phyloP scores from a whole-genome alignment of 169 alveolate species.

The Plasmodium coatneyi region DNA sequence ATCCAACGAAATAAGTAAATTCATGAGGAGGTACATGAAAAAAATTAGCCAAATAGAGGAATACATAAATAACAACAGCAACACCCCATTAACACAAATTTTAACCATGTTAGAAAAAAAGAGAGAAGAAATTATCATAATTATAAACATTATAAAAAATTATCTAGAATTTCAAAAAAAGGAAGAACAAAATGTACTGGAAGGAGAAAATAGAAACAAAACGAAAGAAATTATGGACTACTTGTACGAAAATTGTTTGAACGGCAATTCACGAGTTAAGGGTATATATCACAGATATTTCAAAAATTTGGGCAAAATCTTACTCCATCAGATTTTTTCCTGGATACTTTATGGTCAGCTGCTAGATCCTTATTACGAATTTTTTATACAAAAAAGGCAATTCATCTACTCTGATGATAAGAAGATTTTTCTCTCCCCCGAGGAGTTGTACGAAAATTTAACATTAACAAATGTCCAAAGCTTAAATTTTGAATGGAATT shows the following conservation, averaged over 20 bases:
- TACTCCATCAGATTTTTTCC: slow-evolving; percentile 72
- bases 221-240: slow-evolving; percentile 75
- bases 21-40: slow-evolving; percentile 74
- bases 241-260: slow-evolving; percentile 57
- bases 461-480: slow-evolving; percentile 74
- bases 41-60: slow-evolving; percentile 77
- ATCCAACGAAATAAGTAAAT: slow-evolving; percentile 78
- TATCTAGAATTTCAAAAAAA: slow-evolving; percentile 65
- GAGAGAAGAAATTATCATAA: slow-evolving; percentile 75
- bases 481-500: slow-evolving; percentile 83
- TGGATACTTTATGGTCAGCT: slow-evolving; percentile 84
- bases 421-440: slow-evolving; percentile 63
- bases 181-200: slow-evolving; percentile 58
- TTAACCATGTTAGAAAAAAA: slow-evolving; percentile 77
- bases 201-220: slow-evolving; percentile 69
- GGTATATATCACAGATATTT: slow-evolving; percentile 59
- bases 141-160: slow-evolving; percentile 66
- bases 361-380: slow-evolving; percentile 80
- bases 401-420: slow-evolving; percentile 72
- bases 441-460: slow-evolving; percentile 74
- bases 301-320: slow-evolving; percentile 54
- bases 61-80: slow-evolving; percentile 76
- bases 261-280: slow-evolving; percentile 65
- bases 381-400: slow-evolving; percentile 77
- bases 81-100: slow-evolving; percentile 79